phyloP scores from a whole-genome alignment of 768 basidiomycete species.

The Boletus rubescentipes region DNA sequence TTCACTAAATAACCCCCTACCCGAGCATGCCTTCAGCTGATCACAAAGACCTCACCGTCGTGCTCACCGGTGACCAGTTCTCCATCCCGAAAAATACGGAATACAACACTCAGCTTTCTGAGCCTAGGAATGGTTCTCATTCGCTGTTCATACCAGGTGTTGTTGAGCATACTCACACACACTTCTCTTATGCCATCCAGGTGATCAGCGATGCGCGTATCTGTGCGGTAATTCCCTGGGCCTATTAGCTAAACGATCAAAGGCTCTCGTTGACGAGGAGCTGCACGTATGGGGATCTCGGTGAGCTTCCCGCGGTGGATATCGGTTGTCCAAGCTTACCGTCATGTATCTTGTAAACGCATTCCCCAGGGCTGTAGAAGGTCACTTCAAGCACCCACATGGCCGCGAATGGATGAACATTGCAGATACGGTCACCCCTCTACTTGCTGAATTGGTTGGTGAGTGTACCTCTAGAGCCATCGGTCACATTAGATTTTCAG shows the following conservation, averaged over 20 bases:
- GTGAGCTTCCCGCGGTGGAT: constrained; percentile 37
- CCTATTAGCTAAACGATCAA: constrained; percentile 70
- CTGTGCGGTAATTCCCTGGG: constrained; percentile 97
- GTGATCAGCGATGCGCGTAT: constrained; percentile 67
- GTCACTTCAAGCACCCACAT: constrained; percentile 89
- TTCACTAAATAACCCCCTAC: neutral
- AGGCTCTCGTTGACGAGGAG: constrained; percentile 76
- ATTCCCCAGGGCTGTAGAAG: constrained; percentile 69
- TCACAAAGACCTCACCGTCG: constrained; percentile 24
- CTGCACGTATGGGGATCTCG: constrained; percentile 77
- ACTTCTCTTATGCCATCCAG: constrained; percentile 21
- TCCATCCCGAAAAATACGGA: constrained; percentile 53
- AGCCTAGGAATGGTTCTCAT: constrained; percentile 39
- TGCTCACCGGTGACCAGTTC: constrained; percentile 53
- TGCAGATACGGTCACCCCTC: constrained; percentile 66
- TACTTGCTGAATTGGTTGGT: constrained; percentile 85
- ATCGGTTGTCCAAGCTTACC: constrained; percentile 7
- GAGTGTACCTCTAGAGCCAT: constrained; percentile 28
- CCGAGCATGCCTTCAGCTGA: constrained; percentile 15
- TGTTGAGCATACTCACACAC: constrained; percentile 10
- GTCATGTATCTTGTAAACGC: constrained; percentile 3
- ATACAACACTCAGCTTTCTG: constrained; percentile 42
- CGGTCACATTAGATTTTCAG: constrained; percentile 3
- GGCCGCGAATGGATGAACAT: constrained; percentile 80
- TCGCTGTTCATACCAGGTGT: neutral